Evolutionary conservation across 2,329 filamentous ascomycete species (phyloP), one percentile per base, ranked within the genome.

Genomic region (Trichophyton benhamiae): DNA sequence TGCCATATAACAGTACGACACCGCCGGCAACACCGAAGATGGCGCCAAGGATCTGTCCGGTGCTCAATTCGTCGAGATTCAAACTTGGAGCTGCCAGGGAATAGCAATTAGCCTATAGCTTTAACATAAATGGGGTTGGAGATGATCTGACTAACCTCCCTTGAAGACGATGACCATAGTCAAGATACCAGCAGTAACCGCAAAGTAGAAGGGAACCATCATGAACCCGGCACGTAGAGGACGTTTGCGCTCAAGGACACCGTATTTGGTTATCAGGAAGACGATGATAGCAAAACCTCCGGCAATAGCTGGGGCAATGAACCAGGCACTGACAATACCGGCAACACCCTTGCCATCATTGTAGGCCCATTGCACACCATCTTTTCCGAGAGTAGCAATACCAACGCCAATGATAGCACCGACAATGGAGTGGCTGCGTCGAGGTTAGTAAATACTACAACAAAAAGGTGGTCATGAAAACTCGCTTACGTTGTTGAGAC

Each of bases 81-180:
- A 55, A 55, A n/a, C 49, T 55, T 66, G 63, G 49, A 17, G 49
- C 49, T 55, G 49, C 2, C 15, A 36, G 25, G 4, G 0, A 27
- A 55, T 33, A 36, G 3, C 15, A 4, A 27, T 55, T 36, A 55
- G 49, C 17, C 7, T 27, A 15, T 5, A 13, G 11, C 1, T 8
- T 17, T 3, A n/a, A 15, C 11, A n/a, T 22, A 30, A 25, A 57
- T 11, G 17, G 5, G 8, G 65, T 63, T 7, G 60, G 72, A 61
- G 75, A 77, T 3, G 72, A 71, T 65, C 78, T 75, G 62, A 80
- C 72, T 36, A 33, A 55, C 49, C 49, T 55, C 49, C 49, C 27
- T 55, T 55, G 25, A 55, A 55, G 55, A 87, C 78, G 61, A 88
- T 82, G 63, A 87, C 81, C 69, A 88, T 73, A 3, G 79, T 77